Conservation (phyloP, 2,329 filamentous ascomycete genomes). For the Trichoderma koningii region DNA sequence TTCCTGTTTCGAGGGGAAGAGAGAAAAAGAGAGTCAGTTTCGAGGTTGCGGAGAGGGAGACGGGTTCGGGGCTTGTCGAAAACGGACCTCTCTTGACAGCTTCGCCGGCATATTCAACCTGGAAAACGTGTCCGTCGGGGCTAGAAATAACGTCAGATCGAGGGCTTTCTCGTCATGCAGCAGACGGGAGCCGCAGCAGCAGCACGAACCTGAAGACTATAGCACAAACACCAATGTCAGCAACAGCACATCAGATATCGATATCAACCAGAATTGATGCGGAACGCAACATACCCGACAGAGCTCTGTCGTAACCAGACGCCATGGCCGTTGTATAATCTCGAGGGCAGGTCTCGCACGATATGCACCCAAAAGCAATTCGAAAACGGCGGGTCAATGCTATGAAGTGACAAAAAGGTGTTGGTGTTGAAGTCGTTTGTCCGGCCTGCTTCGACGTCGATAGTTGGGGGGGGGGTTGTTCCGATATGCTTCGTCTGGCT, state of each 20-base stretch:
- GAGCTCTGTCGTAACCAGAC: conserved; percentile 97
- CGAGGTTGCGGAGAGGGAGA: conserved; percentile 15
- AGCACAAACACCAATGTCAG: conserved; percentile 45
- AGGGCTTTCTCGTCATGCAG: background rate
- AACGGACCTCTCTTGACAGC: conserved; percentile 91
- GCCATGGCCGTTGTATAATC: conserved; percentile 57
- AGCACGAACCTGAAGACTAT: conserved; percentile 76
- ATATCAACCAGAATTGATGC: conserved; percentile 29
- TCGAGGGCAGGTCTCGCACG: background rate
- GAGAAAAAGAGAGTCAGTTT: conserved; percentile 25
- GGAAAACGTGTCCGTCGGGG: conserved; percentile 99
- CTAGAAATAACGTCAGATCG: conserved; percentile 49
- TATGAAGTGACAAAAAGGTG: background rate
- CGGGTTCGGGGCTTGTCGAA: background rate
- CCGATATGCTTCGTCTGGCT: conserved; percentile 26
- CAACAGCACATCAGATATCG: conserved; percentile 17
- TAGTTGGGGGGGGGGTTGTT: conserved; percentile 29
- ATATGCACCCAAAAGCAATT: background rate
- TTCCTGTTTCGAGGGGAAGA: conserved; percentile 58
- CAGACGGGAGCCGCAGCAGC: conserved; percentile 6
- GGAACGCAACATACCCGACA: conserved; percentile 75
- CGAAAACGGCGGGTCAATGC: conserved; percentile 13
- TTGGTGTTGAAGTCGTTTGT: conserved; percentile 1
- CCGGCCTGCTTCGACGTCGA: conserved; percentile 22
- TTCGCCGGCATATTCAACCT: conserved; percentile 98